These are phyloP conservation scores for Pelargonium nanum DNA, from an alignment of 345 rosid genomes.

Conservation along the genomic window DNA sequence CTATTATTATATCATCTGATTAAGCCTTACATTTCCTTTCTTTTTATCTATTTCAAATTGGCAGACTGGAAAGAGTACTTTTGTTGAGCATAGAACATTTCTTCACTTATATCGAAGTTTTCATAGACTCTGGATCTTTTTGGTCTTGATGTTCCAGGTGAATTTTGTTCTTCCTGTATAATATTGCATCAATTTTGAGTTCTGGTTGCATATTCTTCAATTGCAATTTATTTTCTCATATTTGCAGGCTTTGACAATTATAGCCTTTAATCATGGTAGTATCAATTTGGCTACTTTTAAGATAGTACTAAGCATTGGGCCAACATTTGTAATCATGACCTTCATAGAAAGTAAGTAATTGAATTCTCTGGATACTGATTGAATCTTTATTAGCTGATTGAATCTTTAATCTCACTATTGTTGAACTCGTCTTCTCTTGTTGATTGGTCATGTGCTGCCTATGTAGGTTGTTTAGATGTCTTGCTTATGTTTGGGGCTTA, in stretches of 20 bases:
- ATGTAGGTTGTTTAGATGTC: slow-evolving; percentile 73
- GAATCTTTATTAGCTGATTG: background rate
- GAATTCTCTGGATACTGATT: background rate
- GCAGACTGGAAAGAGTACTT: slow-evolving; percentile 91
- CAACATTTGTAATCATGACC: slow-evolving; percentile 81
- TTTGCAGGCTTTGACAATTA: slow-evolving; percentile 64
- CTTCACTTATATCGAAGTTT: slow-evolving; percentile 92
- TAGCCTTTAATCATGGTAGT: slow-evolving; percentile 61
- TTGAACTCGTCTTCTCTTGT: background rate
- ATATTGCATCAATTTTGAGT: background rate
- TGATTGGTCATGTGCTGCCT: slow-evolving; percentile 14
- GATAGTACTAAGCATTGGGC: slow-evolving; percentile 74
- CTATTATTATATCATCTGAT: background rate
- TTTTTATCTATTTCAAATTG: slow-evolving; percentile 6
- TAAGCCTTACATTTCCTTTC: background rate
- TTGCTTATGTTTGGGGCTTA: slow-evolving; percentile 92
- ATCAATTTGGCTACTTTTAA: slow-evolving; percentile 60
- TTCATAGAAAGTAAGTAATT: slow-evolving; percentile 61
- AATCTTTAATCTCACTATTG: background rate
- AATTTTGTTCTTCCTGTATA: slow-evolving; percentile 11
- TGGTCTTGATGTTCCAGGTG: slow-evolving; percentile 94
- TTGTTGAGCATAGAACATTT: slow-evolving; percentile 95
- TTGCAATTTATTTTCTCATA: slow-evolving; percentile 8
- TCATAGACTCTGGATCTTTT: slow-evolving; percentile 91
- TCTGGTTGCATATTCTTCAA: slow-evolving; percentile 5